Conservation (phyloP, 1,139 yeast species). For the Hyphopichia fennica region DNA sequence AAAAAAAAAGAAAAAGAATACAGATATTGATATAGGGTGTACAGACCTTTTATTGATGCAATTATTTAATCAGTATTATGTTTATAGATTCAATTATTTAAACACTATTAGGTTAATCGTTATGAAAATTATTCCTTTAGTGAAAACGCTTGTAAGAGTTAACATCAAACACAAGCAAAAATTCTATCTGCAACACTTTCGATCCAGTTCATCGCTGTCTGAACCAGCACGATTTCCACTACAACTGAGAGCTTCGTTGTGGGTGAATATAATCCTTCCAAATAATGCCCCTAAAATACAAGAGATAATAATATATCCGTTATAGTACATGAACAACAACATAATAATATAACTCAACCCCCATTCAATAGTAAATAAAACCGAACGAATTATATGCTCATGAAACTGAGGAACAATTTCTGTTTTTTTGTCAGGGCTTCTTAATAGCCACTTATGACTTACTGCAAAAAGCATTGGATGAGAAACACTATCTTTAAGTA, state of each 20-base stretch:
- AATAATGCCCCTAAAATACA: conserved; percentile 63
- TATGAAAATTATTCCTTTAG: too few species aligned
- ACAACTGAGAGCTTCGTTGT: conserved; percentile 36
- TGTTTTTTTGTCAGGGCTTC: too few species aligned
- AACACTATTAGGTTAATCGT: too few species aligned
- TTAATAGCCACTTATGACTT: conserved; percentile 42
- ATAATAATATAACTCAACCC: conserved; percentile 64
- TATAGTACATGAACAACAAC: conserved; percentile 73
- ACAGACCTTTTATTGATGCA: too few species aligned
- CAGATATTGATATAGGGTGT: too few species aligned
- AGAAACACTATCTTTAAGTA: not conserved
- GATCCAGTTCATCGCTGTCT: conserved; percentile 5
- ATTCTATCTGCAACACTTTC: conserved; percentile 9
- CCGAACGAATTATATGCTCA: conserved; percentile 51
- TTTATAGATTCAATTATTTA: too few species aligned
- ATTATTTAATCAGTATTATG: too few species aligned
- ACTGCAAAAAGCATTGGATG: conserved; percentile 30
- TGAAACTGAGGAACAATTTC: too few species aligned
- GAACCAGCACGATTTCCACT: conserved; percentile 19
- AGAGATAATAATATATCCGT: conserved; percentile 64
- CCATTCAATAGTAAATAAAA: conserved; percentile 57
- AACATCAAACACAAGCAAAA: too few species aligned
- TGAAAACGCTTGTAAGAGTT: too few species aligned
- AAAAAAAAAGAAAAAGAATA: too few species aligned
- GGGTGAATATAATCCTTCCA: conserved; percentile 50